A percentile compares a stretch with the other conserved stretches of the same genome.
phyloP scores from a whole-genome alignment of 2,329 filamentous ascomycete genomes.

The Periconia digitata region DNA sequence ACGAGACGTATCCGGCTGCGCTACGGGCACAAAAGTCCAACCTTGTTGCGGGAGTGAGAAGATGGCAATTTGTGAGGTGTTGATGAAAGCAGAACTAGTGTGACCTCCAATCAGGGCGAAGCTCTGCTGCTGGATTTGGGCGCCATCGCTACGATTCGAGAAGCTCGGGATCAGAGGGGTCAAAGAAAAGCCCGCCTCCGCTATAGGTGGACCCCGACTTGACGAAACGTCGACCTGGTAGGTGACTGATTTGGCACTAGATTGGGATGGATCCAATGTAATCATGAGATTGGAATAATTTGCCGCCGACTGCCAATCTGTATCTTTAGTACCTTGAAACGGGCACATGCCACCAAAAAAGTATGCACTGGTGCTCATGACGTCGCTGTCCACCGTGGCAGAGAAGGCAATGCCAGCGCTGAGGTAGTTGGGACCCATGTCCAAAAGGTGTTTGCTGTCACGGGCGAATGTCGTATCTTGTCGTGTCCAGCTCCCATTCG shows the following conservation, averaged over 20 bases:
- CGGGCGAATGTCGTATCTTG: constrained; percentile 39
- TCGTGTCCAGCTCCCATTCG: constrained; percentile 60
- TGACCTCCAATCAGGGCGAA: constrained; percentile 86
- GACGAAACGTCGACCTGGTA: constrained; percentile 53
- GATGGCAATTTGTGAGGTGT: constrained; percentile 87
- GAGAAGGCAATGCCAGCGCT: constrained; percentile 69
- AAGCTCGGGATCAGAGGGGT: constrained; percentile 72
- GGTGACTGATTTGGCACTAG: constrained; percentile 40
- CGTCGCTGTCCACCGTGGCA: constrained; percentile 55
- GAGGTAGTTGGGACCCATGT: constrained; percentile 58
- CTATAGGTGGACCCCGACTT: constrained; percentile 65
- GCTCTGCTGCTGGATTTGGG: constrained; percentile 70
- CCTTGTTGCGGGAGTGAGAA: constrained; percentile 84
- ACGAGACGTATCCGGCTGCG: constrained; percentile 47
- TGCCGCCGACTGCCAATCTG: constrained; percentile 67
- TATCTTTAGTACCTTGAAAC: constrained; percentile 28
- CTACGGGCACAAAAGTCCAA: constrained; percentile 80
- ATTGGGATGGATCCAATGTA: constrained; percentile 55
- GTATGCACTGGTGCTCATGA: constrained; percentile 63
- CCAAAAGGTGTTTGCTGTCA: constrained; percentile 35
- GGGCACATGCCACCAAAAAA: constrained; percentile 92
- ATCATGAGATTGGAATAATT: constrained; percentile 82
- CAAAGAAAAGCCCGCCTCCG: constrained; percentile 85
- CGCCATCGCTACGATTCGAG: constrained; percentile 64
- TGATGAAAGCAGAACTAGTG: constrained; percentile 80